A percentile compares a stretch with the other conserved stretches of the same genome.
phyloP scores from a whole-genome alignment of 129 eudicot species.

The Calendula officinalis region DNA sequence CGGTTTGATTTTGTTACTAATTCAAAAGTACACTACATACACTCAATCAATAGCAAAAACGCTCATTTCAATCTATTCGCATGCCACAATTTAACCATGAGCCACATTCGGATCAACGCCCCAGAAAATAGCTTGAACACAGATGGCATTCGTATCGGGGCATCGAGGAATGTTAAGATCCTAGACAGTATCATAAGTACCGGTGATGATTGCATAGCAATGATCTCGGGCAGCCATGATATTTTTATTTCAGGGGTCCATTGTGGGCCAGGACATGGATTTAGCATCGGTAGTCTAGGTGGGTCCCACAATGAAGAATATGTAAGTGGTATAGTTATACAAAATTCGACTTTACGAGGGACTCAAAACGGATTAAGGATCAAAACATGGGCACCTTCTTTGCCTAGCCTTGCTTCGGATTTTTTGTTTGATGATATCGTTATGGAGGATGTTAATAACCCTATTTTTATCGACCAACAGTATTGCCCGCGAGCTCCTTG shows the following conservation, averaged over 20 bases:
- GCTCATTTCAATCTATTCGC: constrained; percentile 52
- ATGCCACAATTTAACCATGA: constrained; percentile 45
- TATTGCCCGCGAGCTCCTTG: constrained; percentile 57
- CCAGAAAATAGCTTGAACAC: constrained; percentile 55
- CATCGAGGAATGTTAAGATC: constrained; percentile 43
- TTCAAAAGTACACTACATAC: constrained; percentile 35
- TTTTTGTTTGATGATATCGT: constrained; percentile 36
- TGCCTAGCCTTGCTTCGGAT: constrained; percentile 34
- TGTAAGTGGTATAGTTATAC: constrained; percentile 45
- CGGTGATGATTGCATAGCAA: constrained; percentile 76
- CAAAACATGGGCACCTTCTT: constrained; percentile 68
- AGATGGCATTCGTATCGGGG: constrained; percentile 63
- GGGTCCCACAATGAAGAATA: constrained; percentile 8
- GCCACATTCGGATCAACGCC: constrained; percentile 36
- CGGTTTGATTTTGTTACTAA: constrained; percentile 59
- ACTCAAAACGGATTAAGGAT: constrained; percentile 73
- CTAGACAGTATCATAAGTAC: constrained; percentile 39
- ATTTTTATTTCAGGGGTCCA: constrained; percentile 33
- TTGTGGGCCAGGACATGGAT: constrained; percentile 91
- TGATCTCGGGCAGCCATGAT: constrained; percentile 41
- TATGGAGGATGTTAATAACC: constrained; percentile 59
- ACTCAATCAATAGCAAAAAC: constrained; percentile 55
- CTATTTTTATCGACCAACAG: constrained; percentile 68
- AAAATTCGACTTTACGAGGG: constrained; percentile 37
- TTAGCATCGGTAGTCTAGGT: constrained; percentile 86